Conservation (phyloP, 2,329 filamentous ascomycete species). For the Cercospora zeina region DNA sequence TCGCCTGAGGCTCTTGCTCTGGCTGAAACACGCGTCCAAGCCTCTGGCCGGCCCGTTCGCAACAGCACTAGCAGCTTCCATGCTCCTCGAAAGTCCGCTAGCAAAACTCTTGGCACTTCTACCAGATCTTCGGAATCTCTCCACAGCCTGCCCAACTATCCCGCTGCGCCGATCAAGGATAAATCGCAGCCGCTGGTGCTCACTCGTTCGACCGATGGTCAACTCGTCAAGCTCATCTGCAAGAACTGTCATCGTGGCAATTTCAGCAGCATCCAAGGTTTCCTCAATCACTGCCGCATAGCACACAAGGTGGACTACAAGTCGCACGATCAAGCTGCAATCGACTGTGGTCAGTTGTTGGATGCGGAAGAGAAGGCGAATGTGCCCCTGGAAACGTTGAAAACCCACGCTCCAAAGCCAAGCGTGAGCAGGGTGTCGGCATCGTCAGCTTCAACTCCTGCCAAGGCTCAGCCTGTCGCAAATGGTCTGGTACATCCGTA, state of each 20-base stretch:
- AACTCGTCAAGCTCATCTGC: slow-evolving; percentile 87
- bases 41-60: slow-evolving; percentile 75
- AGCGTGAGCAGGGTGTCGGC: slow-evolving; percentile 22
- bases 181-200: slow-evolving; percentile 71
- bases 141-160: slow-evolving; percentile 61
- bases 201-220: slow-evolving; percentile 77
- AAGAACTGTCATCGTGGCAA: slow-evolving; percentile 81
- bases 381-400: slow-evolving; percentile 35
- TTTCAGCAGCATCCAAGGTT: slow-evolving; percentile 96
- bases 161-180: slow-evolving; percentile 73
- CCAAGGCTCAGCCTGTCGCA: slow-evolving; percentile 21
- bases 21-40: slow-evolving; percentile 27
- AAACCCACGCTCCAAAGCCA: slow-evolving; percentile 25
- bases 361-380: slow-evolving; percentile 61
- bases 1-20: slow-evolving; percentile 35
- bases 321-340: slow-evolving; percentile 90
- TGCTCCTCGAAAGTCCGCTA: slow-evolving; percentile 50
- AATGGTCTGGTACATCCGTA: slow-evolving; percentile 37
- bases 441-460: slow-evolving; percentile 26
- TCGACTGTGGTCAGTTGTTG: slow-evolving; percentile 80
- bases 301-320: slow-evolving; percentile 91
- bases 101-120: slow-evolving; percentile 58
- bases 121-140: slow-evolving; percentile 60
- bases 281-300: slow-evolving; percentile 98
- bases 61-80: slow-evolving; percentile 58